These are phyloP conservation scores for Leccinum rimulosum DNA, from an alignment of 768 basidiomycete genomes.

Conservation along the genomic window DNA sequence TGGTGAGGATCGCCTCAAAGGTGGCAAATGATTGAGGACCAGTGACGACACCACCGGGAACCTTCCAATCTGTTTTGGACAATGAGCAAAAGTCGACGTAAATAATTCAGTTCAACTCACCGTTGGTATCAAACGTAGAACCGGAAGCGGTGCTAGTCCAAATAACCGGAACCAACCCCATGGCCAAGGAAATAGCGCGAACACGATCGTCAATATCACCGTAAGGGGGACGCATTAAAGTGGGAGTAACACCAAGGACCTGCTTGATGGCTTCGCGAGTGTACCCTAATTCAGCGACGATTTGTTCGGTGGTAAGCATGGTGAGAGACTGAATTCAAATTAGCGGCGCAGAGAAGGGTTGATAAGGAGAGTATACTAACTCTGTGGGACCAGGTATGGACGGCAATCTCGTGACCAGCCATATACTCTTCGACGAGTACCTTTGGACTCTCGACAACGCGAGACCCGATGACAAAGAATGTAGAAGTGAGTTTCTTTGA, in stretches of 20 bases:
- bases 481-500: slow-evolving; percentile 68
- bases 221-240: slow-evolving; percentile 76
- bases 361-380: slow-evolving; percentile 32
- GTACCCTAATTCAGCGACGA: slow-evolving; percentile 94
- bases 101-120: slow-evolving; percentile 32
- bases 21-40: slow-evolving; percentile 64
- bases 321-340: slow-evolving; percentile 51
- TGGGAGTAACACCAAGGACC: slow-evolving; percentile 74
- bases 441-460: slow-evolving; percentile 73
- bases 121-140: slow-evolving; percentile 69
- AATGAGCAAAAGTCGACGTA: slow-evolving; percentile 7
- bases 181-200: slow-evolving; percentile 82
- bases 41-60: slow-evolving; percentile 69
- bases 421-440: slow-evolving; percentile 81
- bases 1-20: slow-evolving; percentile 72
- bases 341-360: slow-evolving; percentile 10
- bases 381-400: slow-evolving; percentile 90
- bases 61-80: slow-evolving; percentile 69
- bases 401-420: slow-evolving; percentile 74
- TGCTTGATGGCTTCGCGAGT: slow-evolving; percentile 80
- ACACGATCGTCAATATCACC: slow-evolving; percentile 94
- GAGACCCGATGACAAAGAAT: slow-evolving; percentile 89
- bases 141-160: slow-evolving; percentile 71
- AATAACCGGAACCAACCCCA: slow-evolving; percentile 89
- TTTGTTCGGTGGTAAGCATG: slow-evolving; percentile 70